Evolutionary conservation across 805 yeast species (phyloP).

Genomic region (Debaryomyces maramus): DNA sequence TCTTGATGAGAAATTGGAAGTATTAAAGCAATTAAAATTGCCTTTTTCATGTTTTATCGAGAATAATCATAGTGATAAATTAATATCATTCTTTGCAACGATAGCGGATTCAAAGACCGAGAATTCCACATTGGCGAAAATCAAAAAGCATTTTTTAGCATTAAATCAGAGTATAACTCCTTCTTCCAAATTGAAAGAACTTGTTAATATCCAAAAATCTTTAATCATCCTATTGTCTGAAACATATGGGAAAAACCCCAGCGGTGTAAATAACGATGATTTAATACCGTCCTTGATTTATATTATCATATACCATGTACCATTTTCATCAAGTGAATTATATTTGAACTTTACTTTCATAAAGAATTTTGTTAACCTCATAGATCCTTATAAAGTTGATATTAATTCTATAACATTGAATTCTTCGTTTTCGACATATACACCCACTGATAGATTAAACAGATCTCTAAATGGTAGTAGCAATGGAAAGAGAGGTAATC

Average conservation of each 20-base stretch:
- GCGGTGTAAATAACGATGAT: slow-evolving; percentile 38
- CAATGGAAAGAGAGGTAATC: slow-evolving; percentile 17
- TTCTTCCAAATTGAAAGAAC: slow-evolving; percentile 26
- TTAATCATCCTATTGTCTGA: slow-evolving; percentile 20
- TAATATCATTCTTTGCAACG: slow-evolving; percentile 17
- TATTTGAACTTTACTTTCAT: slow-evolving; percentile 39
- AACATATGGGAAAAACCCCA: slow-evolving; percentile 18
- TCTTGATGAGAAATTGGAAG: slow-evolving; percentile 32
- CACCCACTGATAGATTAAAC: slow-evolving; percentile 16
- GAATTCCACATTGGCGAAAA: slow-evolving; percentile 10
- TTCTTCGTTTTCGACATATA: slow-evolving; percentile 15
- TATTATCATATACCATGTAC: slow-evolving; percentile 30
- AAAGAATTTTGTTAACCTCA: slow-evolving; percentile 32
- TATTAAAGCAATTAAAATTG: slow-evolving; percentile 25
- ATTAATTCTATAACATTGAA: slow-evolving; percentile 13
- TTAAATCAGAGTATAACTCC: slow-evolving; percentile 30
- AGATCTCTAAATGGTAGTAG: slow-evolving; percentile 11
- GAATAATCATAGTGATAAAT: slow-evolving; percentile 11
- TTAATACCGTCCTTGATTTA: slow-evolving; percentile 41
- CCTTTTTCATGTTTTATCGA: slow-evolving; percentile 34
- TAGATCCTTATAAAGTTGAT: slow-evolving; percentile 33
- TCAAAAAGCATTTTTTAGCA: slow-evolving; percentile 16
- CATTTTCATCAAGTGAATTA: slow-evolving; percentile 23
- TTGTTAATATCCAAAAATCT: slow-evolving; percentile 34
- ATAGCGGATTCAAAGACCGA: slow-evolving; percentile 13